These are phyloP conservation scores for Camelina sativa DNA, from an alignment of 345 rosid genomes.

Conservation along the genomic window DNA sequence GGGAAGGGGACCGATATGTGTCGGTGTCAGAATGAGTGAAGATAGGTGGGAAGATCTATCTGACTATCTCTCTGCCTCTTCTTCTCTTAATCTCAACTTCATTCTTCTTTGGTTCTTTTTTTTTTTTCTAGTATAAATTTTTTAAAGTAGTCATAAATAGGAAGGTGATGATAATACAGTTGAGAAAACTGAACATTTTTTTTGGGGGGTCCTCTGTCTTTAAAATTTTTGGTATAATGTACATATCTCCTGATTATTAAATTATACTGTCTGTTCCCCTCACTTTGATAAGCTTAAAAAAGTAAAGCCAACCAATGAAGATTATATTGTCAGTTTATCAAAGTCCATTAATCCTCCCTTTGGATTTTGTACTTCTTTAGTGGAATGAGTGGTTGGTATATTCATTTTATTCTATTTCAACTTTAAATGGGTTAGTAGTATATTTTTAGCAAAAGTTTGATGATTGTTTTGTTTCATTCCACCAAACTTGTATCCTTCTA, in stretches of 20 bases:
- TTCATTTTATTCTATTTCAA: background rate
- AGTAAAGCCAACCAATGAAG: background rate
- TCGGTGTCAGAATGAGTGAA: constrained; percentile 23
- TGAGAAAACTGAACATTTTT: background rate
- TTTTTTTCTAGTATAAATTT: background rate
- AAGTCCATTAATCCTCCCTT: too few species aligned
- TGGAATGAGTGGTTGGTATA: background rate
- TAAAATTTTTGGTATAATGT: background rate
- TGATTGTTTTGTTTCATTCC: background rate
- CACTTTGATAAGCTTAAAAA: background rate
- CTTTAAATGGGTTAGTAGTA: background rate
- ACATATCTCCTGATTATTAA: background rate
- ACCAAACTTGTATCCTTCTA: background rate
- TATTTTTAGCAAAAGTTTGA: background rate
- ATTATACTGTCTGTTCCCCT: background rate
- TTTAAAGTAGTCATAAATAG: constrained; percentile 14
- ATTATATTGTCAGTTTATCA: too few species aligned
- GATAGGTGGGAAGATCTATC: constrained; percentile 34
- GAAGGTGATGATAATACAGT: constrained; percentile 21
- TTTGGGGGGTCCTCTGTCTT: background rate
- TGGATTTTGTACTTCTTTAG: background rate
- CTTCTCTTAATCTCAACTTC: constrained; percentile 30
- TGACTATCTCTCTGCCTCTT: constrained; percentile 13
- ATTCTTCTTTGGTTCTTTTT: background rate
- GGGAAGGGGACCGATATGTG: constrained; percentile 20